Conservation (phyloP, 305 asterid species). For the Fraxinus platypoda region DNA sequence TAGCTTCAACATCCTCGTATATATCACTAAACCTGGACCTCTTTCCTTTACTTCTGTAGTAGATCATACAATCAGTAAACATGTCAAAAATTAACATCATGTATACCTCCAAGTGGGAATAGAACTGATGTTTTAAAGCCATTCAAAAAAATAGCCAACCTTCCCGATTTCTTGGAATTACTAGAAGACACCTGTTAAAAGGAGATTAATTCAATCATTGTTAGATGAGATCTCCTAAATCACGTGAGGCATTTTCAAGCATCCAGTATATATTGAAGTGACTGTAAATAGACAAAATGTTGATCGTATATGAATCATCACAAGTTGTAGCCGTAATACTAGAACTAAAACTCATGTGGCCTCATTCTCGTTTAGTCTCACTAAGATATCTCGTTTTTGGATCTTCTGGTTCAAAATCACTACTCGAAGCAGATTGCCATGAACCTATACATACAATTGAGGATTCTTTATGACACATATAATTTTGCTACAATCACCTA, state of each 20-base stretch:
- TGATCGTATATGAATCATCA: not conserved
- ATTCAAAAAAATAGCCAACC: conserved; percentile 37
- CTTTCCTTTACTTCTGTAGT: conserved; percentile 35
- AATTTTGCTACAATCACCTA: not conserved
- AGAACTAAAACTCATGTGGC: not conserved
- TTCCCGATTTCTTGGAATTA: conserved; percentile 40
- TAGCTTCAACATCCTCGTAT: conserved; percentile 59
- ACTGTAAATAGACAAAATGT: not conserved
- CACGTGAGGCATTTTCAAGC: conserved; percentile 2
- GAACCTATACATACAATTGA: not conserved
- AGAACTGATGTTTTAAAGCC: conserved; percentile 8
- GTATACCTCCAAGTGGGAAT: not conserved
- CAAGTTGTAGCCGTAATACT: not conserved
- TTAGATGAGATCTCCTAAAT: conserved; percentile 4
- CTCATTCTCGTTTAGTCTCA: not conserved
- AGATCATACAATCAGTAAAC: conserved; percentile 11
- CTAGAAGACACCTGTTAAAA: conserved; percentile 42
- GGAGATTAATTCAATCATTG: conserved; percentile 22
- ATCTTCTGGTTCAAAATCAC: not conserved
- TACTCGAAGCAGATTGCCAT: not conserved
- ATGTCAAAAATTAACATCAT: conserved; percentile 4
- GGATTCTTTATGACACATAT: not conserved
- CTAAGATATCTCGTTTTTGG: not conserved
- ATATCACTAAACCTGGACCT: conserved; percentile 45
- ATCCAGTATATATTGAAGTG: not conserved